A percentile compares a stretch with the other conserved stretches of the same genome.
Evolutionary conservation across 116 monocot species (phyloP).

Genomic region (Posidonia oceanica): DNA sequence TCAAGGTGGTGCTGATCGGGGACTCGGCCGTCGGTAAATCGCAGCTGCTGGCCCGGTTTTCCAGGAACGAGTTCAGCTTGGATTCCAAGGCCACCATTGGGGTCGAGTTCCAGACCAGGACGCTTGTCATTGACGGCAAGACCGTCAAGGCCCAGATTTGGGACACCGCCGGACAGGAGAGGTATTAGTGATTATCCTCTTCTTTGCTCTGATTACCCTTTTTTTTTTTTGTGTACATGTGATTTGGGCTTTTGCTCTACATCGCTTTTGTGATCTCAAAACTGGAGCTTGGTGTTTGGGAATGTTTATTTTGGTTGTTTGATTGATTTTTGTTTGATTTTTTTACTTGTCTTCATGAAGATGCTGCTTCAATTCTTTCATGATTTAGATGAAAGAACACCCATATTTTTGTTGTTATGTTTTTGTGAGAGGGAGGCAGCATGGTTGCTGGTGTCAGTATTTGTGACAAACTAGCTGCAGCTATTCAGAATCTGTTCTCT

Average conservation of each 20-base stretch:
- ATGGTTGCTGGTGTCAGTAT: no score
- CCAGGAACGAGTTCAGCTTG: slow-evolving; percentile 67
- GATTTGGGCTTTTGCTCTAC: neutral
- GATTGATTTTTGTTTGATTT: neutral
- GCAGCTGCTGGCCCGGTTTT: slow-evolving; percentile 69
- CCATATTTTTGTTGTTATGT: no score
- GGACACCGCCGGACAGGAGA: slow-evolving; percentile 95
- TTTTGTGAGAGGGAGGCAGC: no score
- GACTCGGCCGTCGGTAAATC: slow-evolving; percentile 89
- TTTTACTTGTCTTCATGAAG: no score
- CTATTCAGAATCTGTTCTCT: no score
- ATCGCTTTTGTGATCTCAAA: neutral
- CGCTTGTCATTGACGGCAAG: slow-evolving; percentile 57
- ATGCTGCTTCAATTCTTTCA: no score
- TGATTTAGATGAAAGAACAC: no score
- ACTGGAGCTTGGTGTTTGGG: neutral
- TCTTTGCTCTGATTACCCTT: neutral
- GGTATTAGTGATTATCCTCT: slow-evolving; percentile 15
- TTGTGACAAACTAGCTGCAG: no score
- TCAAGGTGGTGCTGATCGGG: slow-evolving; percentile 91
- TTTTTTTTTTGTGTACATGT: neutral
- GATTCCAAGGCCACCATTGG: slow-evolving; percentile 88
- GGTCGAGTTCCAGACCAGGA: slow-evolving; percentile 67
- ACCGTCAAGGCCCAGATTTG: slow-evolving; percentile 92
- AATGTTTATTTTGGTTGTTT: neutral